Evolutionary conservation across 169 alveolate genomes (phyloP), one percentile per base, ranked within the genome.

Genomic region (Amoebophrya sp.): DNA sequence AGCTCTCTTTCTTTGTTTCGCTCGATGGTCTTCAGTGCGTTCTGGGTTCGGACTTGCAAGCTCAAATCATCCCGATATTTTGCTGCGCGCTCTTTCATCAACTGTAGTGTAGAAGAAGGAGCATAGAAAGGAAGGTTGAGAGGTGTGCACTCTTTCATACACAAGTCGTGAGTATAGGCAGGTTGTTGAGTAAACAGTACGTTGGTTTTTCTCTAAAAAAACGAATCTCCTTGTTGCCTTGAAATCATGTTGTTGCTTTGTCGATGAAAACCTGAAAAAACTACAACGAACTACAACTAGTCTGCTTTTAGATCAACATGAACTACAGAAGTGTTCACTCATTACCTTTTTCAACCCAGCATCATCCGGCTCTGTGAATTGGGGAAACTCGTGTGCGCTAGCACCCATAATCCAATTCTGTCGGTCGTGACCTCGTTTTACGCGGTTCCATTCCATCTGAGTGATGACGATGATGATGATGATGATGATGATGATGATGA

Each of bases 381-480:
- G 83, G 33, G 83, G 83, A 26, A 65, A 65, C 26, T 65, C 83
- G 83, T 65, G 83, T 36, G 83, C 83, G 83, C 36, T 12, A 26
- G 83, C 83, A 6, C 83, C 83, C 39, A 26, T 29, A 36, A 65
- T 65, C 83, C 83, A 65, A 36, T 65, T 65, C n/a, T 65, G 83
- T 1, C 83, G 83, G 83, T 65, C 83, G 26, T 65, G 83, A 26
- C 83, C 83, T 18, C 83, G 12, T 18, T 65, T 65, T 36, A 65
- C 83, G 36, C 83, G 83, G 83, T 65, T 65, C 83, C 83, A 65
- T 36, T 65, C 83, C 83, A 65, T 65, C 76, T 53, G 76, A 10
- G 10, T 10, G n/a, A 14, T 10, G 76, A 53, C 23, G 76, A 53
- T 53, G n/a, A n/a, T n/a, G n/a, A n/a, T n/a, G n/a, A n/a, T n/a